Percentiles rank a stretch among this genome's conserved stretches.
phyloP scores from a whole-genome alignment of 495 filamentous ascomycete species.

The Neurospora cerealis region DNA sequence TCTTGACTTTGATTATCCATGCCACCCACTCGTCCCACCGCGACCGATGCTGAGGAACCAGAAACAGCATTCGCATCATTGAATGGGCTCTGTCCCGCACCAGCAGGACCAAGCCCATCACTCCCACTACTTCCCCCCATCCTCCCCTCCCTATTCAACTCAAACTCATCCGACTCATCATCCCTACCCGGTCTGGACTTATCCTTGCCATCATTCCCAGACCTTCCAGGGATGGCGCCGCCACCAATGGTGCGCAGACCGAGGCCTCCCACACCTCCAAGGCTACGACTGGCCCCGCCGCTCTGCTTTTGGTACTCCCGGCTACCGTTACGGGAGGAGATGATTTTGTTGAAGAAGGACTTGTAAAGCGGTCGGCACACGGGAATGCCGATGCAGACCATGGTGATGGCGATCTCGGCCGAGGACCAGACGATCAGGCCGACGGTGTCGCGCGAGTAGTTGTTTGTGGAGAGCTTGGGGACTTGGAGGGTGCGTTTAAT shows the following conservation, averaged over 20 bases:
- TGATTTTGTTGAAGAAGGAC: neutral
- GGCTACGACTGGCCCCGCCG: neutral
- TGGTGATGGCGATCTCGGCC: conserved; percentile 14
- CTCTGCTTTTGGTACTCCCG: conserved; percentile 4
- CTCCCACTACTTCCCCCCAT: neutral
- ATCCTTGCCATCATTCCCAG: neutral
- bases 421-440: conserved; percentile 14
- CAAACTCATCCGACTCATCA: neutral
- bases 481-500: conserved; percentile 16
- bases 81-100: neutral
- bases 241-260: conserved; percentile 7
- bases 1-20: neutral
- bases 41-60: neutral
- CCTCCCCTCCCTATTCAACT: neutral
- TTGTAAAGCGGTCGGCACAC: conserved; percentile 13
- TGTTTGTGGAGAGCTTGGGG: conserved; percentile 9
- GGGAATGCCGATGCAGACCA: conserved; percentile 15
- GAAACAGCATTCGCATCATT: neutral
- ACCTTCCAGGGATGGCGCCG: neutral
- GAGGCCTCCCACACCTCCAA: neutral
- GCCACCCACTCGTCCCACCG: neutral
- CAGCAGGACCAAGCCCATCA: neutral
- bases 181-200: neutral
- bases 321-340: neutral
- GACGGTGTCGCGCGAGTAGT: conserved; percentile 9